Base-by-base conservation (phyloP, 2,329 filamentous ascomycete genomes). In the Trichoderma lentiforme region DNA sequence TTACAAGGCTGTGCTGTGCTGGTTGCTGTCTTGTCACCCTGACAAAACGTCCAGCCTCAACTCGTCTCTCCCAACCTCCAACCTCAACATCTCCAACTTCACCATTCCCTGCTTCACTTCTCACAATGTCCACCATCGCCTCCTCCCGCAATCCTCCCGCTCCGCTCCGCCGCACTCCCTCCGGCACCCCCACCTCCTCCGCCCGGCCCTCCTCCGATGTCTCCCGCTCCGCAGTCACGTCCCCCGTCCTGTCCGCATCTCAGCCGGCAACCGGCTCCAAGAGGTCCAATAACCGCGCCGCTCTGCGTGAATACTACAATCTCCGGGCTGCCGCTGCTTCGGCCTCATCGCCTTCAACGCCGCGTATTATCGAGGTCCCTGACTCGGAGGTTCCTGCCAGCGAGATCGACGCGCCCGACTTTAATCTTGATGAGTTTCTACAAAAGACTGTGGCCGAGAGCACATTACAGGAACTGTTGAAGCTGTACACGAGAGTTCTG, bases 291-390 rank as follows among this genome's bases (percentile, higher is more conserved):
- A 97, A 97, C 83, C 92, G 95, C 75, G 90, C 92, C 71, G 95
- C 95, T 7, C 87, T 98, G 24, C 92, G 96, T 77, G 94, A 98
- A 79, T 98, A 97, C 85, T 98, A 98, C 83, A 96, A 96, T 79
- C 87, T 98, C 64, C 53, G 82, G 78, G 75, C 86, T 80, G 18
- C 82, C 73, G 32, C 82, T 82, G 75, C 86, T 80, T 14, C 82
- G 74, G 32, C 76, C 73, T 43, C 82, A 74, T 26, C 81, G 82
- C 76, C 68, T n/a, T 32, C 68, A 4, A 71, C 74, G 26, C 76
- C 81, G 28, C 77, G 83, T 82, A 78, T 88, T 81, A 77, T 88
- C 81, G 74, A 86, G 82, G 74, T 81, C 75, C 79, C 80, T 47
- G 81, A 84, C 69, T 88, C 86, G 24, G 90, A 91, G 74, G 88